Percentiles rank a stretch among this genome's conserved stretches.
phyloP scores from a whole-genome alignment of 192 early-diverging fungal species.

The Glomus cerebriforme region DNA sequence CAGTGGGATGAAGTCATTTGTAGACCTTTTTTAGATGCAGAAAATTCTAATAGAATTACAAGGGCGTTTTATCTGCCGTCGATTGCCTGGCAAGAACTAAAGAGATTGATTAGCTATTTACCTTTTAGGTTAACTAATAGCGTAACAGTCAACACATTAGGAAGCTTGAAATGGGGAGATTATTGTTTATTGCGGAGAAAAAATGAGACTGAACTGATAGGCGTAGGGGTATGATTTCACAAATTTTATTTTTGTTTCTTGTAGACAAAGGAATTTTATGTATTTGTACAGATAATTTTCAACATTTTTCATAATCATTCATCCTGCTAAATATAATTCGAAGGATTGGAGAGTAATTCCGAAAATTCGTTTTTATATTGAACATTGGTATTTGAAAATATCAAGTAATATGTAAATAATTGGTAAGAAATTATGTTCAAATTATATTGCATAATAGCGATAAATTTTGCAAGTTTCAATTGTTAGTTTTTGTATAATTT shows the following conservation, averaged over 20 bases:
- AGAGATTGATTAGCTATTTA: neutral
- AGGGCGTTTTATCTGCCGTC: conserved; percentile 53
- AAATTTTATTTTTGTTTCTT: neutral
- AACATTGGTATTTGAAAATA: neutral
- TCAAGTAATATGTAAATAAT: neutral
- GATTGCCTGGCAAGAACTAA: neutral
- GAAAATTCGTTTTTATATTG: neutral
- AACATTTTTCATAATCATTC: neutral
- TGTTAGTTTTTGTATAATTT: neutral
- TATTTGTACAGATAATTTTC: neutral
- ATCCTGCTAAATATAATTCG: neutral
- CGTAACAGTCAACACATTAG: conserved; percentile 15
- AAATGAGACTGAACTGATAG: neutral
- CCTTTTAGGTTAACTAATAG: neutral
- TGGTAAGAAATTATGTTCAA: neutral
- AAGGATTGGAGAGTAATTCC: neutral
- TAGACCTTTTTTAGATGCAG: conserved; percentile 61
- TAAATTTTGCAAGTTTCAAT: neutral
- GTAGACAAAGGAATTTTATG: neutral
- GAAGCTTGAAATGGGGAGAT: conserved; percentile 51
- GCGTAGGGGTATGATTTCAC: neutral
- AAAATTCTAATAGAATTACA: conserved; percentile 40
- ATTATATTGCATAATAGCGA: neutral
- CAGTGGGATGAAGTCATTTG: conserved; percentile 59
- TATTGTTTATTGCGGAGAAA: conserved; percentile 56